These are phyloP conservation scores for Blastobotrys malaysiensis DNA, from an alignment of 1,139 yeast genomes.

Conservation along the genomic window DNA sequence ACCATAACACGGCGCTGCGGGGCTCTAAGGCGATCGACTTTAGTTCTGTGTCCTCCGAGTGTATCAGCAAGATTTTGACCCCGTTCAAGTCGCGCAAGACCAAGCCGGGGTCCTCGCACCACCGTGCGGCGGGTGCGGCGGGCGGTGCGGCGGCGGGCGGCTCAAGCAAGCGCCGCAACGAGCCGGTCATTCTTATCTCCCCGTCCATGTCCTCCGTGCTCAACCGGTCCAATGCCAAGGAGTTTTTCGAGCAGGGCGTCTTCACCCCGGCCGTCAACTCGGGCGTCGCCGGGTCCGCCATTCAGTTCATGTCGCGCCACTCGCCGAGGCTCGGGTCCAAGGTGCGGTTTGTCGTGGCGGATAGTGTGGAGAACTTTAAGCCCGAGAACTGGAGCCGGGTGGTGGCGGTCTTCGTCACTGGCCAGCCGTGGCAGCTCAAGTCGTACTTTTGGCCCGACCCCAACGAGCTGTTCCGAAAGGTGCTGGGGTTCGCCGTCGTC, in stretches of 20 bases:
- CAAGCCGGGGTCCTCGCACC: conserved; percentile 14
- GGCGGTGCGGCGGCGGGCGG: conserved; percentile 3
- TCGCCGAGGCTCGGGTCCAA: conserved; percentile 53
- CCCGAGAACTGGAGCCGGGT: conserved; percentile 96
- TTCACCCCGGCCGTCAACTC: conserved; percentile 55
- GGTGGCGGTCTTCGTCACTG: conserved; percentile 91
- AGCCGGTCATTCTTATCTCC: conserved; percentile 87
- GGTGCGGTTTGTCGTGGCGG: conserved; percentile 72
- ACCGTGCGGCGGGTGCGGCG: conserved; percentile 7
- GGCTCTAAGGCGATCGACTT: conserved; percentile 70
- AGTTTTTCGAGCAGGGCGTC: conserved; percentile 71
- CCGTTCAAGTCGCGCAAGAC: conserved; percentile 10
- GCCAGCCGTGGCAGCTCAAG: conserved; percentile 95
- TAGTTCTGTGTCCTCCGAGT: conserved; percentile 64
- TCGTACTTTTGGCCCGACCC: conserved; percentile 83
- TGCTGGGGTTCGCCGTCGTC: conserved; percentile 74
- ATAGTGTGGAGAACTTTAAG: conserved; percentile 82
- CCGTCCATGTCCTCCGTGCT: conserved; percentile 92
- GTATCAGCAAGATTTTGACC: conserved; percentile 54
- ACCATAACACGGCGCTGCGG: conserved; percentile 75
- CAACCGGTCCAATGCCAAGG: conserved; percentile 74
- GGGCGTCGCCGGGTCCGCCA: conserved; percentile 34
- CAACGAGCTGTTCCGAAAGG: conserved; percentile 69
- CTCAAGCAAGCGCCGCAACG: conserved; percentile 39
- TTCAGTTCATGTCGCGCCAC: conserved; percentile 50